Conservation (phyloP, 495 filamentous ascomycete species). For the Aeminium ludgeri region DNA sequence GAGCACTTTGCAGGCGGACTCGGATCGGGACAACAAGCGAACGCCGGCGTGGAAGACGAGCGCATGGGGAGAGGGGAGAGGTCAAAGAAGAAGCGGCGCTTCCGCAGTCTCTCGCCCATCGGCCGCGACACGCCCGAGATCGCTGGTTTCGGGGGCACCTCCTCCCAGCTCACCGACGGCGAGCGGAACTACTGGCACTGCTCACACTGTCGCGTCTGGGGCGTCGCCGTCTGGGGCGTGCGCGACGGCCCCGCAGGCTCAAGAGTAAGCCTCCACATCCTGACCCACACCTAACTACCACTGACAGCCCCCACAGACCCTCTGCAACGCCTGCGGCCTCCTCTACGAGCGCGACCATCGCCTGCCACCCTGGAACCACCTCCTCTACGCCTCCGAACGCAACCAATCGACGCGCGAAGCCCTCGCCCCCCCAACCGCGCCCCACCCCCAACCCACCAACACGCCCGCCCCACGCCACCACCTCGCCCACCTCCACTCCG, state of each 20-base stretch:
- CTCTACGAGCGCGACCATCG: conserved; percentile 73
- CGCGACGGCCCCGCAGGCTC: conserved; percentile 75
- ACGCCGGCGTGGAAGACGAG: conserved; percentile 33
- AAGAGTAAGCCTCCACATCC: conserved; percentile 43
- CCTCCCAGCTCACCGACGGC: conserved; percentile 20
- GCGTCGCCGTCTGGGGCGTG: conserved; percentile 83
- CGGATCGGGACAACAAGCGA: conserved; percentile 7
- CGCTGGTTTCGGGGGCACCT: conserved; percentile 31
- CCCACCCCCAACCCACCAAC: neutral
- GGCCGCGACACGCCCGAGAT: conserved; percentile 9
- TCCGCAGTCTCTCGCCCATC: conserved; percentile 41
- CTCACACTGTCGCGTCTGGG: conserved; percentile 75
- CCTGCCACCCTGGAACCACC: conserved; percentile 67
- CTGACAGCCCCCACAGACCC: conserved; percentile 36
- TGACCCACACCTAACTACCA: conserved; percentile 6
- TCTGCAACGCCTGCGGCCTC: conserved; percentile 89
- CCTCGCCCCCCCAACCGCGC: too few relatives aligned
- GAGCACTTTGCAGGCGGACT: conserved; percentile 24
- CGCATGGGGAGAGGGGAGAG: conserved; percentile 72
- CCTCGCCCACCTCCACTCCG: conserved; percentile 11
- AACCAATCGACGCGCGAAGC: conserved; percentile 6
- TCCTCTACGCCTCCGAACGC: conserved; percentile 31
- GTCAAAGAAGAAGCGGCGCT: conserved; percentile 83
- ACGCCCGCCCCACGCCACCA: conserved; percentile 2
- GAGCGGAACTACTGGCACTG: conserved; percentile 82